phyloP scores from a whole-genome alignment of 2,329 filamentous ascomycete species.

The Aspergillus chevalieri region DNA sequence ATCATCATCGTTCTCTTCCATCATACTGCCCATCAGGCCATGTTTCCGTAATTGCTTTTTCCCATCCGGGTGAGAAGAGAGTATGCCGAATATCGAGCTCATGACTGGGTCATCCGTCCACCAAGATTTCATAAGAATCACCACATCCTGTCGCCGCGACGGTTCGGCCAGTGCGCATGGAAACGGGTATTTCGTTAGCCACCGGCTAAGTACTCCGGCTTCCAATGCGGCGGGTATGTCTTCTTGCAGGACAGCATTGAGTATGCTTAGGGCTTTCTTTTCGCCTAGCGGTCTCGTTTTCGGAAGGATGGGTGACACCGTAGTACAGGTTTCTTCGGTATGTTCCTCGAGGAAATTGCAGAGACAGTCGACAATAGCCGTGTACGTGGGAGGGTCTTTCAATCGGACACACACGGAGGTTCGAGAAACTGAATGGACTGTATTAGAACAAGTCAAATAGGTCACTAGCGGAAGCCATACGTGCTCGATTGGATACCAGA shows the following conservation, averaged over 20 bases:
- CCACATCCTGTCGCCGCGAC: constrained; percentile 34
- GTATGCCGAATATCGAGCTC: constrained; percentile 37
- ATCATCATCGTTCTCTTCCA: constrained; percentile 50
- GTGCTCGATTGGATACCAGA: constrained; percentile 34
- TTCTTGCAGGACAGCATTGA: constrained; percentile 57
- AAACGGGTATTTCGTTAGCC: constrained; percentile 67
- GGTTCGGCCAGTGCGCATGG: constrained; percentile 54
- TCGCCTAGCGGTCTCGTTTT: constrained; percentile 38
- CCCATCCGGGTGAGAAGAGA: constrained; percentile 34
- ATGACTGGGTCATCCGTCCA: constrained; percentile 39
- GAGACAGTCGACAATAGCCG: constrained; percentile 36
- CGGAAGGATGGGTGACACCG: constrained; percentile 33
- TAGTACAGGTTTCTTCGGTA: constrained; percentile 27
- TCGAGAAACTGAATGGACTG: constrained; percentile 25
- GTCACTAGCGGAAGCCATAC: constrained; percentile 20
- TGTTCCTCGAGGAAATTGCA: constrained; percentile 37
- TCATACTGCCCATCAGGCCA: constrained; percentile 38
- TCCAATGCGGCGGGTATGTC: constrained; percentile 53
- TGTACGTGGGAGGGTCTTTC: constrained; percentile 32
- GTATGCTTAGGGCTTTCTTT: constrained; percentile 42
- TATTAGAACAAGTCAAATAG: not conserved
- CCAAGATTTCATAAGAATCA: constrained; percentile 37
- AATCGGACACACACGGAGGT: constrained; percentile 29
- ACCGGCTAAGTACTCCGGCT: constrained; percentile 63
- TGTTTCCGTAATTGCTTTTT: constrained; percentile 36